A percentile compares a stretch with the other conserved stretches of the same genome.
phyloP scores from a whole-genome alignment of 371 early-diverging fungal species.

The Capillidium heterosporum region DNA sequence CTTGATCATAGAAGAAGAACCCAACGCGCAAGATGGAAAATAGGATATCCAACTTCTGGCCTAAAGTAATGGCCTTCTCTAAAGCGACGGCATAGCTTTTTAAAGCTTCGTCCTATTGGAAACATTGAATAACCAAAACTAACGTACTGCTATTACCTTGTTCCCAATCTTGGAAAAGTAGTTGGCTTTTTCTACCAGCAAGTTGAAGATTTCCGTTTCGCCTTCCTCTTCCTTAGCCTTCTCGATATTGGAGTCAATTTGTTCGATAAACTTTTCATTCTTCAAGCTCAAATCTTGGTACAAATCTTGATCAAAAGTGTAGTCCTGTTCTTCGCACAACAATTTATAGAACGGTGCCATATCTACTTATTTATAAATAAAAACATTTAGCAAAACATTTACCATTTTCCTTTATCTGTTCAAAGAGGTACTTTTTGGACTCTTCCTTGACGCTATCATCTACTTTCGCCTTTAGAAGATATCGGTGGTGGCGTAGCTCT shows the following conservation, averaged over 20 bases:
- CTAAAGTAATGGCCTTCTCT: conserved; percentile 76
- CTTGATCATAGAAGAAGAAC: conserved; percentile 78
- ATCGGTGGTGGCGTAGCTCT: conserved; percentile 46
- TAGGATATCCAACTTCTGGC: conserved; percentile 79
- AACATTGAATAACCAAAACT: background rate
- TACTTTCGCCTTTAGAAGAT: conserved; percentile 49
- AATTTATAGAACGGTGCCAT: conserved; percentile 71
- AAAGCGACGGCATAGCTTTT: conserved; percentile 59
- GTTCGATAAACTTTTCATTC: conserved; percentile 54
- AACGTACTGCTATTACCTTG: conserved; percentile 34
- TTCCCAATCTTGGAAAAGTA: conserved; percentile 86
- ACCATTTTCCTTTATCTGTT: conserved; percentile 54
- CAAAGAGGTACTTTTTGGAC: conserved; percentile 34
- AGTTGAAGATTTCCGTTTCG: conserved; percentile 85
- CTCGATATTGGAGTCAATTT: conserved; percentile 61
- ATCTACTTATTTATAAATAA: conserved; percentile 19
- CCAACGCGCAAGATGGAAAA: conserved; percentile 86
- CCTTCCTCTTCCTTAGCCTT: conserved; percentile 86
- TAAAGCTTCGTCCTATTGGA: conserved; percentile 63
- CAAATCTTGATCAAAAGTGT: conserved; percentile 29
- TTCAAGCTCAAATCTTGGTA: conserved; percentile 31
- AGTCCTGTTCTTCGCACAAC: conserved; percentile 39
- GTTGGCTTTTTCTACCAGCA: conserved; percentile 78
- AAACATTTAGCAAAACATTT: conserved; percentile 9
- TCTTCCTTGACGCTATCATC: conserved; percentile 27